Conservation (phyloP, 306 rosid species). For the Delonix regia region DNA sequence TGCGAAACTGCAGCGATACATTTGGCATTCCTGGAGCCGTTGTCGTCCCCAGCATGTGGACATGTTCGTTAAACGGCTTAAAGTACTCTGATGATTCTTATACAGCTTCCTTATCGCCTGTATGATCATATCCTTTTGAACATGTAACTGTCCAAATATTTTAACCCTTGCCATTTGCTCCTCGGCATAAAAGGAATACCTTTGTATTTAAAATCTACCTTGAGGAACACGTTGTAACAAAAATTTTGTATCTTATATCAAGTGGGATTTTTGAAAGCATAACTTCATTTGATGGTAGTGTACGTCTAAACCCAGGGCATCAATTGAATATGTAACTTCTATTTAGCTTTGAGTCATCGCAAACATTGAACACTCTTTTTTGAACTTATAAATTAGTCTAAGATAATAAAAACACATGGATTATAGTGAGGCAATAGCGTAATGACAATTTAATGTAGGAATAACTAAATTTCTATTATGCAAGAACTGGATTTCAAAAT, state of each 20-base stretch:
- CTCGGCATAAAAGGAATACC: slow-evolving; percentile 3
- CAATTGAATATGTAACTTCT: not conserved
- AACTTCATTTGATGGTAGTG: not conserved
- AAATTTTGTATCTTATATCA: slow-evolving; percentile 25
- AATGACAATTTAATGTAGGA: too few relatives aligned
- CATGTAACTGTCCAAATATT: not conserved
- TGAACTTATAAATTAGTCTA: too few relatives aligned
- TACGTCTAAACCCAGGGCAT: not conserved
- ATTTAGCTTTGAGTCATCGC: not conserved
- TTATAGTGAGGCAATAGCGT: too few relatives aligned
- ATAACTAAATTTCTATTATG: too few relatives aligned
- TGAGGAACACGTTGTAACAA: slow-evolving; percentile 28
- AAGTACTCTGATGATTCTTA: slow-evolving; percentile 32
- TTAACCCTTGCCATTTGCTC: not conserved
- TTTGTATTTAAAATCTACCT: slow-evolving; percentile 18
- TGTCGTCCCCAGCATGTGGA: slow-evolving; percentile 38
- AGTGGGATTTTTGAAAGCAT: not conserved
- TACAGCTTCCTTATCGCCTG: slow-evolving; percentile 29
- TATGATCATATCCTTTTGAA: slow-evolving; percentile 16
- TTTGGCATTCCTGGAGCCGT: slow-evolving; percentile 70
- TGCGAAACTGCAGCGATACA: slow-evolving; percentile 33
- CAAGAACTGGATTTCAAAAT: too few relatives aligned
- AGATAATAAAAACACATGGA: not conserved
- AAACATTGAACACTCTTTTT: not conserved
- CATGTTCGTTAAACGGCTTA: slow-evolving; percentile 1